Conservation (phyloP, 768 basidiomycete species). For the Cubamyces sp. region DNA sequence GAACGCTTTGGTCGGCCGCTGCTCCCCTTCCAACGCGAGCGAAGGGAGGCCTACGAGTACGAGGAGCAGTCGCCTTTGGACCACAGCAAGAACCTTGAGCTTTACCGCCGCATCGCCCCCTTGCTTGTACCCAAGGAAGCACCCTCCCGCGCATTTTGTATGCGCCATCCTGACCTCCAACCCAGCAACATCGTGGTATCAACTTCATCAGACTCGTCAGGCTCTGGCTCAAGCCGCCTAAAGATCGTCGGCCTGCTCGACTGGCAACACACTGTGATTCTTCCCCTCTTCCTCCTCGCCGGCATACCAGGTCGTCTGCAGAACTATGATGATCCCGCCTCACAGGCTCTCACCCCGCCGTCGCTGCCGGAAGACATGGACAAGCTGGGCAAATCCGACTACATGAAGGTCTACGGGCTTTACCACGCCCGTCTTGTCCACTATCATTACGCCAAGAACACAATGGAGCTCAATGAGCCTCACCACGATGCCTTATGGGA, state of each 20-base stretch:
- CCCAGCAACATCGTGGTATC: conserved; percentile 53
- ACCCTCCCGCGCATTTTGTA: conserved; percentile 46
- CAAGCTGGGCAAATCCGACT: conserved; percentile 45
- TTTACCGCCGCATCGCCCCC: conserved; percentile 51
- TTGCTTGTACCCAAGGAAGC: conserved; percentile 48
- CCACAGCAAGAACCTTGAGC: conserved; percentile 45
- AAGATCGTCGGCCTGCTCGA: conserved; percentile 40
- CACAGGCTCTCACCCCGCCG: conserved; percentile 43
- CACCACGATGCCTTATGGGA: conserved; percentile 47
- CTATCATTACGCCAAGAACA: conserved; percentile 51
- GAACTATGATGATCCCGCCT: conserved; percentile 50
- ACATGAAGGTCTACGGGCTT: conserved; percentile 37
- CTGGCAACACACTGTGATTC: conserved; percentile 51
- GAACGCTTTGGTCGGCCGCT: conserved; percentile 51
- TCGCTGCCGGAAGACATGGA: conserved; percentile 48
- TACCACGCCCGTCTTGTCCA: conserved; percentile 53
- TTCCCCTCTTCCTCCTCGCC: conserved; percentile 54
- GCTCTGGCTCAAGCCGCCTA: conserved; percentile 20
- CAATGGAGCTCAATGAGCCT: conserved; percentile 47
- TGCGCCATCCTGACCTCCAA: conserved; percentile 50
- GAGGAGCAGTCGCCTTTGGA: conserved; percentile 44
- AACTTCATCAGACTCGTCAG: conserved; percentile 45
- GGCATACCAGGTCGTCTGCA: conserved; percentile 48
- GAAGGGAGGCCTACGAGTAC: conserved; percentile 51
- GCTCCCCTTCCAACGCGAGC: conserved; percentile 44